Percentiles rank a stretch among this genome's conserved stretches.
phyloP scores from a whole-genome alignment of 192 early-diverging fungal genomes.

The Backusella macrospora region DNA sequence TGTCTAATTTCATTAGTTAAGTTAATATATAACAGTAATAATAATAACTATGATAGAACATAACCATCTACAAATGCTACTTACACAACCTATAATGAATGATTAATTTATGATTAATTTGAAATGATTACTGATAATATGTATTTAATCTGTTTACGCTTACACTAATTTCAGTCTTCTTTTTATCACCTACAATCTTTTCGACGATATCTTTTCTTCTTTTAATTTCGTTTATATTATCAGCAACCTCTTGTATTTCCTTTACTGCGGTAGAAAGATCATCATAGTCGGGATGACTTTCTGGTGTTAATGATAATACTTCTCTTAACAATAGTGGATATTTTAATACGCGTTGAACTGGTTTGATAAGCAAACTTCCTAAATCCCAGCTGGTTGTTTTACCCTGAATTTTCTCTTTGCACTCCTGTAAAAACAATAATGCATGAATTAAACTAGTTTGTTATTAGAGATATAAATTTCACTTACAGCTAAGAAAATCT shows the following conservation, averaged over 20 bases:
- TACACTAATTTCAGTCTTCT: constrained; percentile 67
- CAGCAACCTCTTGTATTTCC: constrained; percentile 67
- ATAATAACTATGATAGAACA: background rate
- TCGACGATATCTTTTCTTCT: constrained; percentile 80
- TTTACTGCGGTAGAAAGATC: constrained; percentile 47
- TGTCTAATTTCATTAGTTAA: constrained; percentile 49
- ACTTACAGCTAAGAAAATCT: constrained; percentile 40
- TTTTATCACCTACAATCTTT: constrained; percentile 76
- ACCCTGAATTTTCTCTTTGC: constrained; percentile 63
- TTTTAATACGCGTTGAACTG: constrained; percentile 91
- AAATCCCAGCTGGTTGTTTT: constrained; percentile 90
- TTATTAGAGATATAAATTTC: background rate
- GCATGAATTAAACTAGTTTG: background rate
- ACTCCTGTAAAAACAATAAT: constrained; percentile 27
- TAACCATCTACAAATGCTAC: background rate
- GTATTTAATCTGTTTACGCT: constrained; percentile 22
- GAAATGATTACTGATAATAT: background rate
- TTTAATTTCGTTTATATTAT: constrained; percentile 83
- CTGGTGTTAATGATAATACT: constrained; percentile 44
- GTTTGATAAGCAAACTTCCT: constrained; percentile 86
- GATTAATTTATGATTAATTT: background rate
- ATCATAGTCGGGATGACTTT: constrained; percentile 57
- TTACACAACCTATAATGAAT: constrained; percentile 34
- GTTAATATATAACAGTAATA: background rate
- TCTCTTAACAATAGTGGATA: constrained; percentile 78